phyloP scores from a whole-genome alignment of 352 stramenopile genomes.

The Halophytophthora batemanensis region DNA sequence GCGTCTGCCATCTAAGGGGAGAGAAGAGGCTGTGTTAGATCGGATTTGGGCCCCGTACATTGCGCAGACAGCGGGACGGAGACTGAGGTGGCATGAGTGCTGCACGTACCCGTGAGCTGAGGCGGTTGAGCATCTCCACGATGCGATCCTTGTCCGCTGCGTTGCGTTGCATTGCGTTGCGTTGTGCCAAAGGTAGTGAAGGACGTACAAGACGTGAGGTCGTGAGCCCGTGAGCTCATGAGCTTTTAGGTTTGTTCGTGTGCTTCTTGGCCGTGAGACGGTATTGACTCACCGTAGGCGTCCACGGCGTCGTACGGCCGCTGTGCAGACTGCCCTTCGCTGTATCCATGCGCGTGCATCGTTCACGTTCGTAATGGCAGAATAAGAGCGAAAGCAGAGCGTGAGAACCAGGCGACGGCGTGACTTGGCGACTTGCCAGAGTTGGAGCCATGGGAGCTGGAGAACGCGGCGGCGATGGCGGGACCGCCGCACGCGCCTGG shows the following conservation, averaged over 20 bases:
- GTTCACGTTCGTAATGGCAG: not conserved
- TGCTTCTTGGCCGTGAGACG: too few relatives aligned
- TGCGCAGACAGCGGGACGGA: too few relatives aligned
- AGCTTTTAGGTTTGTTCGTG: too few relatives aligned
- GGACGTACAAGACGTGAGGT: too few relatives aligned
- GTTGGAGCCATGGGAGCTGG: not conserved
- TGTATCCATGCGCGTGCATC: constrained; percentile 9
- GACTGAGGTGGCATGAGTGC: too few relatives aligned
- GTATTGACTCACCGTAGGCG: constrained; percentile 53
- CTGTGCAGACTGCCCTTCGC: constrained; percentile 58
- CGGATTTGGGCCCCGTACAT: too few relatives aligned
- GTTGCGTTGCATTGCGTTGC: too few relatives aligned
- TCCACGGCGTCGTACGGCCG: constrained; percentile 67
- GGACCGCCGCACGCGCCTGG: not conserved
- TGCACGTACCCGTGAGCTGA: constrained; percentile 66
- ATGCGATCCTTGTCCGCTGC: constrained; percentile 85
- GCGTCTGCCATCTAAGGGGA: constrained; percentile 73
- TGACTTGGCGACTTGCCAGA: too few relatives aligned
- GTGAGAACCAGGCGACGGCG: not conserved
- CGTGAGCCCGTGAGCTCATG: too few relatives aligned
- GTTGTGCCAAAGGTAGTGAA: too few relatives aligned
- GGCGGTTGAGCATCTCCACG: constrained; percentile 85
- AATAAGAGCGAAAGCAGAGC: not conserved
- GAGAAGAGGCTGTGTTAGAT: too few relatives aligned
- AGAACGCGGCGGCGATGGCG: not conserved